phyloP scores from a whole-genome alignment of 2,329 filamentous ascomycete species.

The Aspergillus versicolor region DNA sequence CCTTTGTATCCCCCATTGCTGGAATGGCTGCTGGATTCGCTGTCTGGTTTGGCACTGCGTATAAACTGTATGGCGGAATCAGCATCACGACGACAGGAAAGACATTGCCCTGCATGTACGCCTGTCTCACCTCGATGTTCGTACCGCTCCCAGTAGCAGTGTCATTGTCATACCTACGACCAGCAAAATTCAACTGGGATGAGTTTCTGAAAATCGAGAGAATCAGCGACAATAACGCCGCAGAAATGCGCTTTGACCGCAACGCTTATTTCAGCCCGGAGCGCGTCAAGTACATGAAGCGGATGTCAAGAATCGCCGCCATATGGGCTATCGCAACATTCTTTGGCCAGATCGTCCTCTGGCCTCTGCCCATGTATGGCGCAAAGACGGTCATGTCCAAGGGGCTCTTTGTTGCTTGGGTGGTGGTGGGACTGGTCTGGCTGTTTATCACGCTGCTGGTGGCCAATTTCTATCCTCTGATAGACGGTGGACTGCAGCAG shows the following conservation, averaged over 20 bases:
- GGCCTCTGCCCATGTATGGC: too few species aligned
- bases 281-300: neutral
- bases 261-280: neutral
- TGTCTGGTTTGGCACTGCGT: neutral
- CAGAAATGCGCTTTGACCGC: neutral
- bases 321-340: neutral
- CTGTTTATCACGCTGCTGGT: neutral
- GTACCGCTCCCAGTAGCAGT: neutral
- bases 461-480: neutral
- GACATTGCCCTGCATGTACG: neutral
- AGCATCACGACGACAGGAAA: neutral
- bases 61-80: neutral
- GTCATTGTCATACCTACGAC: neutral
- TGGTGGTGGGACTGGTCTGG: neutral
- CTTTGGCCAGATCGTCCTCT: too few species aligned
- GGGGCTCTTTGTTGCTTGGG: neutral
- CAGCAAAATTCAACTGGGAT: too few species aligned
- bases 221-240: too few species aligned
- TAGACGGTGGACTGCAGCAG: neutral
- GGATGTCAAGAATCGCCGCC: neutral
- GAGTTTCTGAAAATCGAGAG: too few species aligned
- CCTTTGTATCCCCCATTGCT: neutral
- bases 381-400: too few species aligned
- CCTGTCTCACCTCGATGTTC: neutral
- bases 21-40: neutral